Percentiles rank a stretch among this genome's conserved stretches.
These are phyloP conservation scores for Bretziella fagacearum DNA, from an alignment of 2,329 filamentous ascomycete species.

Conservation along the genomic window DNA sequence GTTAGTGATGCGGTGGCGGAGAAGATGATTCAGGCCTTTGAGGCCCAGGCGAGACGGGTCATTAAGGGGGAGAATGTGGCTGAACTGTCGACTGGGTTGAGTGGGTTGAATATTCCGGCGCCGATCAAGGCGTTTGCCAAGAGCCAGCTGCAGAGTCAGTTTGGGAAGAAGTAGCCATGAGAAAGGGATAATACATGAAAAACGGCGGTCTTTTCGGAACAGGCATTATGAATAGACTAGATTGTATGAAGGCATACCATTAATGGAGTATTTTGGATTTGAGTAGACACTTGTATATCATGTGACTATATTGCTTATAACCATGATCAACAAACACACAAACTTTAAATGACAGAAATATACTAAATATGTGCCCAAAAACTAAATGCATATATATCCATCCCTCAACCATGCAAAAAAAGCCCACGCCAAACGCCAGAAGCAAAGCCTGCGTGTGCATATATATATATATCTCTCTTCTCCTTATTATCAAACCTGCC, in stretches of 20 bases:
- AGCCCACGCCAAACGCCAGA: too few species aligned
- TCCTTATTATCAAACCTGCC: too few species aligned
- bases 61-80: constrained; percentile 21
- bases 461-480: too few species aligned
- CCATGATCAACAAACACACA: too few species aligned
- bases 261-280: constrained; percentile 4
- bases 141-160: constrained; percentile 7
- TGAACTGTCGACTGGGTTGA: background rate
- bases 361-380: too few species aligned
- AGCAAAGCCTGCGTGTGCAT: too few species aligned
- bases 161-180: background rate
- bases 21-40: constrained; percentile 87
- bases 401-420: too few species aligned
- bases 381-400: too few species aligned
- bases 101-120: constrained; percentile 9
- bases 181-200: constrained; percentile 14
- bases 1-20: constrained; percentile 72
- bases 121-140: constrained; percentile 14
- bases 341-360: too few species aligned
- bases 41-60: constrained; percentile 53
- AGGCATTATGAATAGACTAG: background rate
- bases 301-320: too few species aligned
- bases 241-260: background rate
- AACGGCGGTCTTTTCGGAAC: constrained; percentile 10
- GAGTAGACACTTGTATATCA: too few species aligned